These are phyloP conservation scores for Euclidium syriacum DNA, from an alignment of 345 rosid species.

Conservation along the genomic window DNA sequence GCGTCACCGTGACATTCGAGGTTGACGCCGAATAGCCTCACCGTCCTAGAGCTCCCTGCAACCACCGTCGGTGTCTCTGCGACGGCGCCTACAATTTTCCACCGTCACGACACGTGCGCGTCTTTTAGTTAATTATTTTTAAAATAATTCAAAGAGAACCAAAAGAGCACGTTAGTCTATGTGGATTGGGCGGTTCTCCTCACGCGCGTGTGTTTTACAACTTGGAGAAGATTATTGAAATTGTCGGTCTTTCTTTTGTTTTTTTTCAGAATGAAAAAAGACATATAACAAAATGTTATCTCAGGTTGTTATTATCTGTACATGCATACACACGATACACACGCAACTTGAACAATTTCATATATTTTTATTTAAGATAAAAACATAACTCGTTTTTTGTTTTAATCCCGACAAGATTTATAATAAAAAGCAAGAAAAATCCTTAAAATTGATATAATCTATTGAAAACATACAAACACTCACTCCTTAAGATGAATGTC, in stretches of 20 bases:
- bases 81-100: conserved; percentile 30
- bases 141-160: neutral
- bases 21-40: conserved; percentile 89
- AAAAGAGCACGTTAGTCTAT: conserved; percentile 31
- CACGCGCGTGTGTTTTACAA: conserved; percentile 27
- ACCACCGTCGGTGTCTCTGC: conserved; percentile 26
- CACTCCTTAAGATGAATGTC: too few relatives aligned
- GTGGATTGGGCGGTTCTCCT: conserved; percentile 25
- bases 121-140: conserved; percentile 7
- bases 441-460: too few relatives aligned
- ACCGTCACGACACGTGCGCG: conserved; percentile 27
- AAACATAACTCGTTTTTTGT: neutral
- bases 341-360: conserved; percentile 17
- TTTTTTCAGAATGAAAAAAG: neutral
- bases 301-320: conserved; percentile 13
- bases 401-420: neutral
- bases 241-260: conserved; percentile 11
- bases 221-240: conserved; percentile 24
- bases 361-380: neutral
- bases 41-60: conserved; percentile 51
- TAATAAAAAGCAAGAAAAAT: too few relatives aligned
- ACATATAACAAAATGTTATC: conserved; percentile 3
- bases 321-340: conserved; percentile 19
- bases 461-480: too few relatives aligned
- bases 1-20: conserved; percentile 58